These are phyloP conservation scores for Aspergillus sp. DNA, from an alignment of 2,329 filamentous ascomycete species.

Conservation along the genomic window DNA sequence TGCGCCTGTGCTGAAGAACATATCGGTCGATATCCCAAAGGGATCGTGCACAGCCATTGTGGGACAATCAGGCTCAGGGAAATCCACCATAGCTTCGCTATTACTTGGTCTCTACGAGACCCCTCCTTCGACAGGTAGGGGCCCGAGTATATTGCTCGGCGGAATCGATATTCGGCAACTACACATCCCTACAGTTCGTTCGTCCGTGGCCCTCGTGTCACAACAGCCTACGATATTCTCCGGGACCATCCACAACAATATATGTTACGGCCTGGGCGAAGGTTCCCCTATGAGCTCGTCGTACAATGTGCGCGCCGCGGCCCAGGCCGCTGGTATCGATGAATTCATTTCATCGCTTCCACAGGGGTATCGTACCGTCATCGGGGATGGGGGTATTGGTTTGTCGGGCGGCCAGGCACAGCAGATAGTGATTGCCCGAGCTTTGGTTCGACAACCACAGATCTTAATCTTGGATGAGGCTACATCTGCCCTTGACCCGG, in stretches of 20 bases:
- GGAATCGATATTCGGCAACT: slow-evolving; percentile 57
- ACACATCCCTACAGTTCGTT: slow-evolving; percentile 60
- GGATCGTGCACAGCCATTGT: slow-evolving; percentile 74
- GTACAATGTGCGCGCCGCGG: slow-evolving; percentile 53
- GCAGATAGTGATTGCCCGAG: slow-evolving; percentile 75
- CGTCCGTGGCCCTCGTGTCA: slow-evolving; percentile 57
- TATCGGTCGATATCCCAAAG: slow-evolving; percentile 64
- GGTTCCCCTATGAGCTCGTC: slow-evolving; percentile 50
- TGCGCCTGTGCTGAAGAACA: slow-evolving; percentile 55
- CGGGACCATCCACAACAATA: slow-evolving; percentile 49
- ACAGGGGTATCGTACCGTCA: slow-evolving; percentile 65
- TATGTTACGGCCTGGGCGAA: slow-evolving; percentile 69
- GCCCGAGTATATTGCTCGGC: slow-evolving; percentile 50
- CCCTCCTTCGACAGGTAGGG: slow-evolving; percentile 16
- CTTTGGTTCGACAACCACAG: slow-evolving; percentile 66
- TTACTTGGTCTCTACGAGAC: slow-evolving; percentile 68
- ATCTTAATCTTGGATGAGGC: slow-evolving; percentile 84
- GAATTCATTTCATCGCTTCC: slow-evolving; percentile 74
- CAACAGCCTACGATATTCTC: slow-evolving; percentile 64
- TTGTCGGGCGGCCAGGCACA: slow-evolving; percentile 83
- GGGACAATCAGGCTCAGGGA: slow-evolving; percentile 83
- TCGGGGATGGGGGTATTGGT: slow-evolving; percentile 72
- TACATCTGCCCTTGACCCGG: slow-evolving; percentile 73
- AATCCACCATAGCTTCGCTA: slow-evolving; percentile 76
- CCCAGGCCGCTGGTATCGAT: slow-evolving; percentile 61